Evolutionary conservation across 257 asterid species (phyloP).

Genomic region (Mitragyna speciosa): DNA sequence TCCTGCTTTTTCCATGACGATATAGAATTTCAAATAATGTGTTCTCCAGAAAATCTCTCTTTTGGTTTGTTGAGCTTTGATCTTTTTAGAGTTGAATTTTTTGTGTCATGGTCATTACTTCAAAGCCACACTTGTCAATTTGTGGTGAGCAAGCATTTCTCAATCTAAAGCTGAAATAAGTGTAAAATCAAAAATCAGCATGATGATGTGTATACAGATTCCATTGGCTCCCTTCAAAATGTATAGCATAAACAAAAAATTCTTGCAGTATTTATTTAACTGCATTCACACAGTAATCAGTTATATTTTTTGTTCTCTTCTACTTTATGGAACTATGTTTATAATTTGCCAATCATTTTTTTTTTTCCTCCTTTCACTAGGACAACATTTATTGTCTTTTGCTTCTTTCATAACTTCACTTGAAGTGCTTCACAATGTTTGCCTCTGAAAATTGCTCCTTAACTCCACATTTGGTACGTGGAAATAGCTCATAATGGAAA

Average conservation of each 20-base stretch:
- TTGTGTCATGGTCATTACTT: not conserved
- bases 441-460: too few relatives aligned
- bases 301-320: not conserved
- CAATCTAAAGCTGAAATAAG: not conserved
- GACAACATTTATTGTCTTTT: too few relatives aligned
- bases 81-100: not conserved
- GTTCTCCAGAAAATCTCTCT: not conserved
- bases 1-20: not conserved
- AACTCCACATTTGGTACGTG: too few relatives aligned
- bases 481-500: too few relatives aligned
- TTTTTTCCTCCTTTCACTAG: not conserved
- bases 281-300: not conserved
- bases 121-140: not conserved
- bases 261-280: not conserved
- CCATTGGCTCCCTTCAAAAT: not conserved
- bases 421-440: too few relatives aligned
- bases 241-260: not conserved
- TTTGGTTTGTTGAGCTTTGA: not conserved
- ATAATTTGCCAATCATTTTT: not conserved
- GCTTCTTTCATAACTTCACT: too few relatives aligned
- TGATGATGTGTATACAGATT: not conserved
- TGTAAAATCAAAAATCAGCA: not conserved
- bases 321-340: not conserved
- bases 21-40: not conserved
- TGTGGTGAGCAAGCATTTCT: not conserved